Base-by-base conservation (phyloP, 164 flowering plant genomes). In the Tetracentron sinense region DNA sequence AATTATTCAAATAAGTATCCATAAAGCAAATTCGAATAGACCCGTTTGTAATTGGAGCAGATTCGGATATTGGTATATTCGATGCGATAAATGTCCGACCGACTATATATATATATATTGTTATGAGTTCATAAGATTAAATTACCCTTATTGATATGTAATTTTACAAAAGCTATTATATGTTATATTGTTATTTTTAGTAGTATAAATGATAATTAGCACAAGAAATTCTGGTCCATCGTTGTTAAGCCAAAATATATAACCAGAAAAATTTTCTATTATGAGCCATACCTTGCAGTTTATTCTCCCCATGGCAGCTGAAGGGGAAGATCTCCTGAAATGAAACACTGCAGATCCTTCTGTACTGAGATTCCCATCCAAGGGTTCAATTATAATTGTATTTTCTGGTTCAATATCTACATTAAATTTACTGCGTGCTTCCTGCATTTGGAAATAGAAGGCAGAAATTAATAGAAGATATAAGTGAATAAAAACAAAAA, bases 341-440 rank as follows among this genome's bases (percentile, higher is more conserved):
- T 81, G 85, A 60, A 90, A 75, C 15, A 70, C 30, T 28, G 90
- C 93, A 66, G 79, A 77, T 66, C 97, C 97, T 61, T 87, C 86
- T 59, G 88, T 76, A 64, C 71, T 78, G 22, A 93, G 82, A 74
- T 70, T 63, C 42, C 98, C 98, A 42, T 85, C 92, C 64, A 68
- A 59, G 48, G 96, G 95, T 50, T 86, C 86, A 63, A 89, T 63
- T 23, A 42, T 19, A 35, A 87, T 65, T 10, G 81, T 77, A 74
- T 78, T 74, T 65, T 84, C 97, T 26, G 94, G 92, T 44, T 93
- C 94, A 46, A 71, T 61, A 47, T 90, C 97, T 31, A 85, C 85
- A 57, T 47, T 78, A 62, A 81, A 93, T 69, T 87, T 93, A 73
- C 92, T 87, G 17, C 74, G 87, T 53, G 94, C 98, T 84, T 90